phyloP scores from a whole-genome alignment of 225 moss, liverwort and hornwort genomes.

The Marchantia polymorpha region DNA sequence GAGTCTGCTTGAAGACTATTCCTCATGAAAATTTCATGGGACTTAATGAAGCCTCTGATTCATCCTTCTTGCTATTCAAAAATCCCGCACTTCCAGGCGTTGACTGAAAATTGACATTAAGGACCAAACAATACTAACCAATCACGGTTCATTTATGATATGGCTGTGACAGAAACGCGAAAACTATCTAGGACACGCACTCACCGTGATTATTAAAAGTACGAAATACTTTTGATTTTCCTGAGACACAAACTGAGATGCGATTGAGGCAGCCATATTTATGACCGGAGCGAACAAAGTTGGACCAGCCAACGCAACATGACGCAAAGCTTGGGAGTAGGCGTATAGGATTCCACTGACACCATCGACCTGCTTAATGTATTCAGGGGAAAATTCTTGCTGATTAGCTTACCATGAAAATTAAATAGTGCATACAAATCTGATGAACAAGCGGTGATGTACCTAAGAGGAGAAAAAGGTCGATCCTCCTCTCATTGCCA shows the following conservation, averaged over 20 bases:
- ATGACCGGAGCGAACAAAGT: slow-evolving; percentile 89
- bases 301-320: slow-evolving; percentile 88
- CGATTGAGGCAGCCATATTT: slow-evolving; percentile 62
- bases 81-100: no score
- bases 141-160: not conserved
- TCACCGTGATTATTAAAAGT: slow-evolving; percentile 73
- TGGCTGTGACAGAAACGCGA: not conserved
- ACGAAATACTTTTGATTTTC: slow-evolving; percentile 78
- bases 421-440: no score
- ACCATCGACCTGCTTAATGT: slow-evolving; percentile 49
- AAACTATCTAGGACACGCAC: not conserved
- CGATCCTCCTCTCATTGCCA: no score
- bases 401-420: not conserved
- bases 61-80: no score
- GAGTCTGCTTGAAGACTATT: not conserved
- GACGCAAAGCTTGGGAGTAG: slow-evolving; percentile 66
- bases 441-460: no score
- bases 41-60: not conserved
- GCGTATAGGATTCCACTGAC: slow-evolving; percentile 66
- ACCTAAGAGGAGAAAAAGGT: no score
- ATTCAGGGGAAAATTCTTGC: not conserved
- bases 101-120: not conserved
- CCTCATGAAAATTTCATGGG: not conserved
- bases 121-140: not conserved
- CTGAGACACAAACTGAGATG: slow-evolving; percentile 44